Evolutionary conservation across 2,329 filamentous ascomycete species (phyloP), one percentile per base, ranked within the genome.

Genomic region (Tolypocladium ophioglossoides): DNA sequence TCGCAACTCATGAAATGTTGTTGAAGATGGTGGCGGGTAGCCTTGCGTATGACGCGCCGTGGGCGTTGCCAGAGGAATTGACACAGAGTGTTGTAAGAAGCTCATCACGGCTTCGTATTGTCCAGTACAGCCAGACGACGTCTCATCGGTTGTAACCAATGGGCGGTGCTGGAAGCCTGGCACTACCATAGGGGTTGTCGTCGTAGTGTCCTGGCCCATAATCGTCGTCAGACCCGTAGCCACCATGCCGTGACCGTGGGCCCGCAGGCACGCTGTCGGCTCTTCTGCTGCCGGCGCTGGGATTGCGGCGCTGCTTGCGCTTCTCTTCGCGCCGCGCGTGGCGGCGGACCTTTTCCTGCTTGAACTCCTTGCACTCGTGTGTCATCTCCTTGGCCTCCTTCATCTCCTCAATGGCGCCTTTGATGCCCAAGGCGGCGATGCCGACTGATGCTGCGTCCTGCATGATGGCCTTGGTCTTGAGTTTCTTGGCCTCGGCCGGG

Each of bases 371-470:
- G 63, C 75, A 69, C 63, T 79, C 76, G 48, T 78, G 70, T 44
- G 66, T 65, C 66, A 76, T 63, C 57, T 81, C 74, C 54, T 73
- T 75, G 55, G 73, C 79, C 58, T 81, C 76, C 66, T 82, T 80
- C 64, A 82, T 68, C 64, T 82, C 78, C 18, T 70, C 74, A 46
- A 82, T 59, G 60, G 79, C 79, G 37, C 78, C 76, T 64, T 80
- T 79, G 67, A 83, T 76, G 48, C 79, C 78, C 62, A 83, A 61
- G 14, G 78, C 78, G 1, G 79, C 80, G 51, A 83, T 77, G 54
- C 79, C 79, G 7, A 83, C 71, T 4, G 78, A 79, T n/a, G 79
- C 79, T 0, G 77, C 78, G 60, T 83, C 79, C 66, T 82, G 77
- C 58, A 82, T 64, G 11, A 82, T 65, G 12, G 79, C 78, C 64